Evolutionary conservation across 441 rosid species (phyloP), one percentile per base, ranked within the genome.

Genomic region (Lepidium campestre): DNA sequence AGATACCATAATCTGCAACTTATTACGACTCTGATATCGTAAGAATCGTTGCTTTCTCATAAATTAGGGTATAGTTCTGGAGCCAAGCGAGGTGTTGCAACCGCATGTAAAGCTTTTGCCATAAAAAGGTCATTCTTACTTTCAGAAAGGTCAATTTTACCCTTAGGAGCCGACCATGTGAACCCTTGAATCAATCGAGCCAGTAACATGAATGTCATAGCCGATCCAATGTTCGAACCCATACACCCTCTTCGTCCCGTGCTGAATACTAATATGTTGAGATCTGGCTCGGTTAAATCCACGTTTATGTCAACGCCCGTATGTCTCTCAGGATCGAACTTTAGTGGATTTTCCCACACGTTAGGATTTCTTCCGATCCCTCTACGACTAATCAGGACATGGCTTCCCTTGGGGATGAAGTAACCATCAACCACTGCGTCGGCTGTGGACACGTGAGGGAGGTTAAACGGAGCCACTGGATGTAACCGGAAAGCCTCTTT

Each of bases 361-460:
- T 5, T 23, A 39, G 79, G 78, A 58, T 79, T 83, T 12, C 78
- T 62, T 2, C 87, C 85, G 0, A 83, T 59, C 11, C 72, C 83
- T 4, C 39, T 14, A 6, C 86, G 75, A 46, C 86, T 78, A 3
- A 84, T 59, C 23, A 81, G 9, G 1, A 84, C 34, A 11, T 78
- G 88, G 23, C 86, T 81, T 17, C 84, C 84, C 31, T 84, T 72
- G 3, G 84, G 83, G 44, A 84, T 84, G 60, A 73, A 70, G 66
- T 78, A 78, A 46, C 72, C 74, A 0, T 73, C 82, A 2, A 83
- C 75, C 6, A 59, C 50, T 2, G 74, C 2, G 4, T 84, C 81
- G 0, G 42, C 36, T 0, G 53, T 22, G 1, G 83, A 62, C 48
- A 78, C 74, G 14, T 80, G 88, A 0, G 83, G 80, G 22, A 79